These are phyloP conservation scores for Chamaecyparis obtusa DNA, from an alignment of 75 land plant genomes.

Conservation along the genomic window DNA sequence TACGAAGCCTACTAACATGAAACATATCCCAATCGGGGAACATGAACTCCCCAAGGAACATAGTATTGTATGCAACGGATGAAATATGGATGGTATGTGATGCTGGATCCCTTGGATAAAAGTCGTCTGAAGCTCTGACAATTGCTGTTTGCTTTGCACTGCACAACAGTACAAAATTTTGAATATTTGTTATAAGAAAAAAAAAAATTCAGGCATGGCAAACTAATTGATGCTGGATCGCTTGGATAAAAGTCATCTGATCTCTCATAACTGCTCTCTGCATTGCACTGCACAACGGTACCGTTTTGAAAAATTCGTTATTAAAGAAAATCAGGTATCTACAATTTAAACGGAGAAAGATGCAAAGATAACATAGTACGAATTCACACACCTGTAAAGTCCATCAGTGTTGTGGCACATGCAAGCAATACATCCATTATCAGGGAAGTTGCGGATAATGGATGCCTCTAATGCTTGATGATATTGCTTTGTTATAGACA, in stretches of 20 bases:
- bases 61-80: constrained; percentile 76
- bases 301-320: neutral
- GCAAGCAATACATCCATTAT: constrained; percentile 82
- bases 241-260: constrained; percentile 78
- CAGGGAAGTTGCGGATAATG: constrained; percentile 67
- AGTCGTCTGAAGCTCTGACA: constrained; percentile 80
- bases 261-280: constrained; percentile 57
- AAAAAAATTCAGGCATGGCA: neutral
- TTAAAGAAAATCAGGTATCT: neutral
- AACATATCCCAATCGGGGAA: constrained; percentile 96
- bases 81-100: constrained; percentile 90
- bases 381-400: constrained; percentile 39
- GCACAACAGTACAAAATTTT: neutral
- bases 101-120: constrained; percentile 78
- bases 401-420: constrained; percentile 91
- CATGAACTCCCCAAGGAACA: constrained; percentile 87
- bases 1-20: constrained; percentile 32
- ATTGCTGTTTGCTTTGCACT: constrained; percentile 67
- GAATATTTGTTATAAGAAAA: neutral
- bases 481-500: constrained; percentile 52
- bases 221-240: constrained; percentile 60
- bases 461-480: constrained; percentile 82
- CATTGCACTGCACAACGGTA: constrained; percentile 46
- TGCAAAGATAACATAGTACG: neutral
- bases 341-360: neutral